phyloP scores from a whole-genome alignment of 2,329 filamentous ascomycete species.

The Fusarium irregulare region DNA sequence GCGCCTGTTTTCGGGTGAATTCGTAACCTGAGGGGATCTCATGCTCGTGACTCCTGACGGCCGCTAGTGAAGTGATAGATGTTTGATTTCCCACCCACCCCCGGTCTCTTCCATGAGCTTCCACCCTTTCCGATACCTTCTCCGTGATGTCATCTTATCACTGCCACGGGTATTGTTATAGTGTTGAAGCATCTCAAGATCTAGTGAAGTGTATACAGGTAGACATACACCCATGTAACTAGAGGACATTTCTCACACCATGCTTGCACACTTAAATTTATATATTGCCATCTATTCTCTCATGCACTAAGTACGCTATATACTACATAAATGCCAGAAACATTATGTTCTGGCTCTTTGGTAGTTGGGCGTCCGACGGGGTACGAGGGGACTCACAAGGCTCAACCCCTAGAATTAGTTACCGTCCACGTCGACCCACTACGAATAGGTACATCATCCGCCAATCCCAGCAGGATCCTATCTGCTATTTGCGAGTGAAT shows the following conservation, averaged over 20 bases:
- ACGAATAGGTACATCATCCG: background rate
- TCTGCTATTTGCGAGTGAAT: background rate
- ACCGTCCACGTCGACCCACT: conserved; percentile 12
- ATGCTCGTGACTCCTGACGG: conserved; percentile 2
- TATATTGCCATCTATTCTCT: accelerated
- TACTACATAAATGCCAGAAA: accelerated
- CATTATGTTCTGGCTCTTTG: background rate
- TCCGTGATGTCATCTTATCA: background rate
- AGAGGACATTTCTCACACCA: background rate
- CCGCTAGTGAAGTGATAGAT: background rate
- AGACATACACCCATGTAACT: background rate
- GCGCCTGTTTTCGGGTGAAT: conserved; percentile 1
- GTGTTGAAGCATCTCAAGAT: conserved; percentile 18
- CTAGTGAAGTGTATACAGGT: background rate
- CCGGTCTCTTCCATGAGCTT: background rate
- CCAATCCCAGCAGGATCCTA: background rate
- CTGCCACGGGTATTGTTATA: background rate
- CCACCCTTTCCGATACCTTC: accelerated
- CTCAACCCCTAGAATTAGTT: conserved; percentile 8
- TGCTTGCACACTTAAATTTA: background rate
- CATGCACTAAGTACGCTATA: accelerated
- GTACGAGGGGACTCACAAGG: conserved; percentile 22
- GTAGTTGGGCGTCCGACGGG: background rate
- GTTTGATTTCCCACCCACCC: conserved; percentile 1
- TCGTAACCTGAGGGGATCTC: background rate